Conservation (phyloP, 2,329 filamentous ascomycete genomes). For the Aspergillus candidus region DNA sequence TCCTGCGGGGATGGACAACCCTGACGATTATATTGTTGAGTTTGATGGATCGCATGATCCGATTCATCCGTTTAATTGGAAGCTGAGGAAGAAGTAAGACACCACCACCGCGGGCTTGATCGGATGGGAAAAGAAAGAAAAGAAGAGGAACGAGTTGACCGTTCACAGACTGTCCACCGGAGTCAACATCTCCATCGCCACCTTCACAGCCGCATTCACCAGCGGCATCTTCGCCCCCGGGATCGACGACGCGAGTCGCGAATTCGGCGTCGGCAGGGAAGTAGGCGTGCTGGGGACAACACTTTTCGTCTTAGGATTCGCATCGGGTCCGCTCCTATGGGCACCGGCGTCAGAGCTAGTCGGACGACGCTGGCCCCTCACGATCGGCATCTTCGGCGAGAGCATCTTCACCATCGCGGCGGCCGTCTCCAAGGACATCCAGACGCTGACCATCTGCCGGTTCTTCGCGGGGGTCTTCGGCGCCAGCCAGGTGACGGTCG, state of each 20-base stretch:
- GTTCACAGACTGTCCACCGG: conserved; percentile 1
- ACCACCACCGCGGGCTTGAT: not conserved
- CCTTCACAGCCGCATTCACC: conserved; percentile 46
- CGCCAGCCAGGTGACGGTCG: conserved; percentile 47
- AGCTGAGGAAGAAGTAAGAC: conserved; percentile 39
- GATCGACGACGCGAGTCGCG: conserved; percentile 48
- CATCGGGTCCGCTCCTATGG: conserved; percentile 9
- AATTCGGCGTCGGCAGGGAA: conserved; percentile 40
- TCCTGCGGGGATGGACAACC: conserved; percentile 42
- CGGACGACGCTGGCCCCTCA: conserved; percentile 48
- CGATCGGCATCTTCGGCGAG: conserved; percentile 34
- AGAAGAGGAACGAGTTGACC: not conserved
- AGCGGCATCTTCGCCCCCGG: conserved; percentile 63
- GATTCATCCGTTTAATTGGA: conserved; percentile 49
- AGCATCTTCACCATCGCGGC: conserved; percentile 39
- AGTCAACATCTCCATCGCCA: conserved; percentile 30
- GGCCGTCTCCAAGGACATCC: conserved; percentile 33
- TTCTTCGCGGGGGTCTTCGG: conserved; percentile 51
- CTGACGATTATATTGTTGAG: conserved; percentile 39
- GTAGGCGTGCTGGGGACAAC: conserved; percentile 42
- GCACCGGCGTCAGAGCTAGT: conserved; percentile 54
- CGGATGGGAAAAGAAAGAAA: too few relatives aligned
- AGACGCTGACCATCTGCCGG: conserved; percentile 36
- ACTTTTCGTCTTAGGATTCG: conserved; percentile 47
- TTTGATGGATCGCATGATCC: conserved; percentile 39